Conservation (phyloP, 202 grass and related monocot genomes). For the Zizania palustris region DNA sequence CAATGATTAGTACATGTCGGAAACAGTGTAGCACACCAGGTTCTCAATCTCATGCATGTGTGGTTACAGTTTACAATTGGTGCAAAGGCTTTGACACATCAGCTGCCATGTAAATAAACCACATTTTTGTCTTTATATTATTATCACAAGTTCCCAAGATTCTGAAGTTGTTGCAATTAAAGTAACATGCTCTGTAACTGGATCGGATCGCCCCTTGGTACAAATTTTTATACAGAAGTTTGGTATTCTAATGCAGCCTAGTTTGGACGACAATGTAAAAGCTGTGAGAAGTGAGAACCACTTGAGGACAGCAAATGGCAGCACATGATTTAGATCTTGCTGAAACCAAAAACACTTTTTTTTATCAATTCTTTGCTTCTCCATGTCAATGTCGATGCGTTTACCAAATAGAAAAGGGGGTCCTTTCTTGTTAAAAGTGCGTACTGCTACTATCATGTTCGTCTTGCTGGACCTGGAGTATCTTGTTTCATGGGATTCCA, state of each 20-base stretch:
- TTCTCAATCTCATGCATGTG: too few species aligned
- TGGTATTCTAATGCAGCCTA: conserved; percentile 29
- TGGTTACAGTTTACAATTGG: background rate
- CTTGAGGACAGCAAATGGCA: conserved; percentile 27
- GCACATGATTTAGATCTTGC: conserved; percentile 49
- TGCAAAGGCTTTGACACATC: background rate
- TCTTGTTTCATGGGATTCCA: conserved; percentile 26
- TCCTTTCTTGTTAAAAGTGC: conserved; percentile 32
- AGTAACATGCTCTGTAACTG: background rate
- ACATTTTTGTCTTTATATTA: conserved; percentile 27
- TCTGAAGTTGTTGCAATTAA: conserved; percentile 24
- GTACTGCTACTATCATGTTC: conserved; percentile 27
- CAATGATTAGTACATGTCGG: background rate
- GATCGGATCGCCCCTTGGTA: conserved; percentile 7
- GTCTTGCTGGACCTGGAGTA: conserved; percentile 12
- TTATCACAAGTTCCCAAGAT: conserved; percentile 43
- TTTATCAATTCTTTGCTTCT: conserved; percentile 30
- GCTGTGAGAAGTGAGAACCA: conserved; percentile 25
- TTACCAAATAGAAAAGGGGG: conserved; percentile 42
- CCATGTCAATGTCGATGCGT: conserved; percentile 19
- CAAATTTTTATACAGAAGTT: conserved; percentile 15
- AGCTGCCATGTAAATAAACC: background rate
- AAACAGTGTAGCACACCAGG: too few species aligned
- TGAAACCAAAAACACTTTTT: conserved; percentile 38
- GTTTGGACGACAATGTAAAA: conserved; percentile 22